Base-by-base conservation (phyloP, 208 protist genomes). In the Trypanosoma mega region DNA sequence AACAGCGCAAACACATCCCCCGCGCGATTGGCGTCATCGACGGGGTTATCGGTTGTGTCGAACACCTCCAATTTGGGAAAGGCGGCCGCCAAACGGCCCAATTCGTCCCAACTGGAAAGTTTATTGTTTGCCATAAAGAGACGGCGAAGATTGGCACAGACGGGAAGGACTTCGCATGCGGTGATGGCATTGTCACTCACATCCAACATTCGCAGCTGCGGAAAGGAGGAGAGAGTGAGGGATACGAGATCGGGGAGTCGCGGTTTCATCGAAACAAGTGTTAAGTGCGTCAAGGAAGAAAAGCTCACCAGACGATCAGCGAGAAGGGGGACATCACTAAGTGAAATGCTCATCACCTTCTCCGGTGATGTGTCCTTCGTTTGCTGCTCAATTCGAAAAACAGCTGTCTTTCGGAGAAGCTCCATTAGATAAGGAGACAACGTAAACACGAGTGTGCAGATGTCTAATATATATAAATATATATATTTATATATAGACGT, bases 101-200 rank as follows among this genome's bases (percentile, higher is more conserved):
- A 53, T 68, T 94, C 84, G 1, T 44, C 73, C 63, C 82, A 67
- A 16, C 53, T 34, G 2, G 48, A 46, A 4, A 94, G 54, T 16
- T 68, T 46, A 56, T 94, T 94, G 68, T 94, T 94, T 2, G 82
- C 59, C 52, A 88, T 68, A 27, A 86, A 75, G 24, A 94, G 58
- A 4, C 80, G 78, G 37, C 33, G 50, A 44, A 90, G 49, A 8
- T 61, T 70, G 2, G 63, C 31, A 16, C 72, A 67, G 9, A 44
- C 16, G 5, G 79, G 64, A 26, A 64, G 61, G 2, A 63, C 53
- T 1, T 47, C 59, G 0, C 63, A 33, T 3, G 92, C 63, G 6
- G 68, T 50, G 21, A 94, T 73, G 51, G 66, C 71, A 56, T 94
- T 94, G 70, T 94, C 87, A 59, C 87, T 90, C n/a, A 94, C 74